These are phyloP conservation scores for Hypseocharis bilobata DNA, from an alignment of 441 rosid species.

Conservation along the genomic window DNA sequence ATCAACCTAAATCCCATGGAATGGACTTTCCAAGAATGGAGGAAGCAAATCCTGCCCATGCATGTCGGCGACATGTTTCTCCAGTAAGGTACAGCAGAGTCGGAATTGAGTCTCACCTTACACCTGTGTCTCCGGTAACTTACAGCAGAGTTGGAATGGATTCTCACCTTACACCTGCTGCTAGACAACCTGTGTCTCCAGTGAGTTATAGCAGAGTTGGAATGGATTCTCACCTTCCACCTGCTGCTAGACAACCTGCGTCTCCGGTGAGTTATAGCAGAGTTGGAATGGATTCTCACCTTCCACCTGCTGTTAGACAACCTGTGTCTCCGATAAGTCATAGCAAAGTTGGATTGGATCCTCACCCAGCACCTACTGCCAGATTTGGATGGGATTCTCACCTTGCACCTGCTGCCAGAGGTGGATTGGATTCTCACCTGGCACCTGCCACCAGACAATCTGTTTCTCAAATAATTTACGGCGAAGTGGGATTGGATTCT, in stretches of 20 bases:
- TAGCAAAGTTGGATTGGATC: no score
- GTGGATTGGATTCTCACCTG: background rate
- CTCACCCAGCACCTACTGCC: no score
- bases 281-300: background rate
- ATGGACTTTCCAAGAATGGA: constrained; percentile 1
- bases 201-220: background rate
- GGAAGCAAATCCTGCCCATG: constrained; percentile 3
- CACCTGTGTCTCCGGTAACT: background rate
- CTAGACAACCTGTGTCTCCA: background rate
- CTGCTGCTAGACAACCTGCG: background rate
- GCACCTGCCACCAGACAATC: no score
- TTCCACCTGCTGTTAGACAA: background rate
- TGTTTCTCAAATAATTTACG: no score
- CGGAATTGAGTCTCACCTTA: background rate
- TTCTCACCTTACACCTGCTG: background rate
- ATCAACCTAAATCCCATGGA: background rate
- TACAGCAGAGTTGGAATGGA: background rate
- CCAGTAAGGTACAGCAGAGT: background rate
- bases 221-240: background rate
- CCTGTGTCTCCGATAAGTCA: no score
- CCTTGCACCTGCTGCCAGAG: no score
- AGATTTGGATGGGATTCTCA: no score
- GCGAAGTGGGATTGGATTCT: no score
- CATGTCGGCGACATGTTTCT: background rate
- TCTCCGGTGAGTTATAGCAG: background rate